These are phyloP conservation scores for Taxillus chinensis DNA, from an alignment of 164 flowering plant species.

Conservation along the genomic window DNA sequence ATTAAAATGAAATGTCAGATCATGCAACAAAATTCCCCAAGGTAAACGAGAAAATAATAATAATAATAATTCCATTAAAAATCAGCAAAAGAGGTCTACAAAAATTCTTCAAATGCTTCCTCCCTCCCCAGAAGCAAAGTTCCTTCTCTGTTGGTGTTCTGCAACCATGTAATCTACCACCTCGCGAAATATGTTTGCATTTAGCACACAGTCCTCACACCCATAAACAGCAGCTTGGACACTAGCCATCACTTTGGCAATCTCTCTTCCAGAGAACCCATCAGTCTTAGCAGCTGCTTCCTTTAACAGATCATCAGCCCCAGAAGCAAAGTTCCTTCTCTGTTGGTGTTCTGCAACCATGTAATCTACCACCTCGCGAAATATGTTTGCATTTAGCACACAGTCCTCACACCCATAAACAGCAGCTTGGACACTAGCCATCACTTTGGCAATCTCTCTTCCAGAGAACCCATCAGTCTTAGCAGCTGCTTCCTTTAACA, in stretches of 20 bases:
- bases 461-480: slow-evolving; percentile 91
- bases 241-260: slow-evolving; percentile 89
- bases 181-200: slow-evolving; percentile 68
- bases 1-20: too few relatives aligned
- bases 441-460: slow-evolving; percentile 87
- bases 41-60: too few relatives aligned
- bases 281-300: slow-evolving; percentile 85
- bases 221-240: slow-evolving; percentile 97
- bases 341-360: slow-evolving; percentile 95
- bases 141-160: slow-evolving; percentile 81
- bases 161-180: slow-evolving; percentile 94
- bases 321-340: slow-evolving; percentile 56
- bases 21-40: too few relatives aligned
- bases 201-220: slow-evolving; percentile 69
- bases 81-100: too few relatives aligned
- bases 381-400: slow-evolving; percentile 59
- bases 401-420: slow-evolving; percentile 86
- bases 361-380: slow-evolving; percentile 90
- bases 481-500: slow-evolving; percentile 71
- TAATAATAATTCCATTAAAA: too few relatives aligned
- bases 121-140: slow-evolving; percentile 42
- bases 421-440: slow-evolving; percentile 96
- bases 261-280: slow-evolving; percentile 94
- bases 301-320: slow-evolving; percentile 61
- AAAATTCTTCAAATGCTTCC: slow-evolving; percentile 5